These are phyloP conservation scores for Picea abies DNA, from an alignment of 83 land plant genomes.

Conservation along the genomic window DNA sequence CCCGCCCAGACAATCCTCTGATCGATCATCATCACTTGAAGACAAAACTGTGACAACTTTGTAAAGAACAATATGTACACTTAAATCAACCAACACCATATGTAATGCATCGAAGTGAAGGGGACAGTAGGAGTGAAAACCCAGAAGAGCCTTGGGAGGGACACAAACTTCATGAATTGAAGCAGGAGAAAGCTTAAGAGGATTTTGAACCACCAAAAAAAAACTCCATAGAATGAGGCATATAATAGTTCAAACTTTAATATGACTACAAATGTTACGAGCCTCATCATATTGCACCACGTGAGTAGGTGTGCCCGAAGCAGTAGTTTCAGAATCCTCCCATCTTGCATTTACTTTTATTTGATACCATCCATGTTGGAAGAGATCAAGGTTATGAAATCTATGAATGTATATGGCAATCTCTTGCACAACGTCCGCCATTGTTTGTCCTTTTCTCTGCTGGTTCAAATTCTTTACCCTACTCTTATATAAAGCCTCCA, in stretches of 20 bases:
- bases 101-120: conserved; percentile 85
- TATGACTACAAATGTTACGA: too few relatives aligned
- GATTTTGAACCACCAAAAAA: too few relatives aligned
- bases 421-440: conserved; percentile 67
- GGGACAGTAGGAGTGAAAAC: conserved; percentile 84
- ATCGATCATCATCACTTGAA: neutral
- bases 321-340: conserved; percentile 56
- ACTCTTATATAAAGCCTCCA: too few relatives aligned
- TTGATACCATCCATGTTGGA: conserved; percentile 92
- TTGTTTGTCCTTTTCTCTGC: neutral
- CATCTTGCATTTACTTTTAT: conserved; percentile 66
- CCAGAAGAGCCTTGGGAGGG: conserved; percentile 75
- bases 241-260: too few relatives aligned
- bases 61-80: conserved; percentile 53
- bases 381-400: conserved; percentile 90
- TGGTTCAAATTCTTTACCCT: too few relatives aligned
- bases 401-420: conserved; percentile 80
- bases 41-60: conserved; percentile 30
- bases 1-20: neutral
- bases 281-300: conserved; percentile 93
- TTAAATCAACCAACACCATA: conserved; percentile 75
- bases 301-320: conserved; percentile 61
- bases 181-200: too few relatives aligned
- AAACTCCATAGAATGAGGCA: too few relatives aligned
- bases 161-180: conserved; percentile 76